A percentile compares a stretch with the other conserved stretches of the same genome.
phyloP scores from a whole-genome alignment of 768 basidiomycete genomes.

The Podaxis pistillaris region DNA sequence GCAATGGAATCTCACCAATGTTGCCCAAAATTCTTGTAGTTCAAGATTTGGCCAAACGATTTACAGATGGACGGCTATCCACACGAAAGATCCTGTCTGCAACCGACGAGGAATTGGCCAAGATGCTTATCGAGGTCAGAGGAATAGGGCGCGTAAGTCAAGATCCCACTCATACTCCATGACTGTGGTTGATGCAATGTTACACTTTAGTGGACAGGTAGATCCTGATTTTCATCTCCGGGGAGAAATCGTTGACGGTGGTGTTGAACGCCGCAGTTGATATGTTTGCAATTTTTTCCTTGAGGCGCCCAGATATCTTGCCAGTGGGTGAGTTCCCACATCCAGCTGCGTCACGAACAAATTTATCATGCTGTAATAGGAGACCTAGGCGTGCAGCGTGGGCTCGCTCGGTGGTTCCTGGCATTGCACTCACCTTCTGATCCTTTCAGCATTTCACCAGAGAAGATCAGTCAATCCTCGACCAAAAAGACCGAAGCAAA shows the following conservation, averaged over 20 bases:
- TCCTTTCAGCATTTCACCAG: constrained; percentile 46
- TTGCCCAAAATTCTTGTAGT: constrained; percentile 42
- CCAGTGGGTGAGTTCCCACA: constrained; percentile 31
- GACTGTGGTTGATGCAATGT: neutral
- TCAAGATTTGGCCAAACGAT: constrained; percentile 73
- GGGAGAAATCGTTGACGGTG: neutral
- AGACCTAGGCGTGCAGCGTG: constrained; percentile 83
- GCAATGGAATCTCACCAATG: neutral
- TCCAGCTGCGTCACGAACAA: neutral
- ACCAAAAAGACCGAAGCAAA: constrained; percentile 15
- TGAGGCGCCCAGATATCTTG: constrained; percentile 81
- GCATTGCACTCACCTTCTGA: constrained; percentile 56
- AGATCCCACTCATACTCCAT: neutral
- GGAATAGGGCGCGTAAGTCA: constrained; percentile 71
- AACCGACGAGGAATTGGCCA: constrained; percentile 71
- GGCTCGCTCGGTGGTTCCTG: constrained; percentile 66
- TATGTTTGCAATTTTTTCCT: constrained; percentile 90
- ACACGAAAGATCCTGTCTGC: constrained; percentile 69
- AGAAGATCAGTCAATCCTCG: constrained; percentile 36
- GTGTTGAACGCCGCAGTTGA: constrained; percentile 50
- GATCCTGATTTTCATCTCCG: constrained; percentile 10
- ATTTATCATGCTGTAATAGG: constrained; percentile 37
- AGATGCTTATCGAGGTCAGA: constrained; percentile 73
- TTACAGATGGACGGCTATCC: constrained; percentile 77
- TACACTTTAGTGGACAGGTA: constrained; percentile 58